Conservation (phyloP, 805 yeast species). For the Komagataella ulmi region DNA sequence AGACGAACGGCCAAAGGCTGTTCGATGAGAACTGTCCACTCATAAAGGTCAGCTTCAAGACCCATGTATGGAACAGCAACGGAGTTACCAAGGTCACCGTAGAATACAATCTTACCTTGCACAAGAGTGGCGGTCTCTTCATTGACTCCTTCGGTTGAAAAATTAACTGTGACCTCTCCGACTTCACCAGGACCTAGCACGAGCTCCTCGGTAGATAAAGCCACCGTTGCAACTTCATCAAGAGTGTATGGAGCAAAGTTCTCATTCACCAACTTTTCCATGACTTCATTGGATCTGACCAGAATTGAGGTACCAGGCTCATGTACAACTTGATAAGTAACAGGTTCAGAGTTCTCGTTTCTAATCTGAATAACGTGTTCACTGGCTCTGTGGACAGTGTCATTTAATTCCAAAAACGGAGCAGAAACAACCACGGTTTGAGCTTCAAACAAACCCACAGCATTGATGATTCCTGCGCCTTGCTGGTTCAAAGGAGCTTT, state of each 20-base stretch:
- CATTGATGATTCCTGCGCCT: constrained; percentile 9
- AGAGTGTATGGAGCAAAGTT: not conserved
- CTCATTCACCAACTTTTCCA: not conserved
- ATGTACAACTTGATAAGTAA: constrained; percentile 3
- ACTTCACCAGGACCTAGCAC: constrained; percentile 4
- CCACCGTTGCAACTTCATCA: constrained; percentile 2
- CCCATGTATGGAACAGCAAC: constrained; percentile 8
- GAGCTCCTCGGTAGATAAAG: constrained; percentile 1
- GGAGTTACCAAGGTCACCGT: constrained; percentile 7
- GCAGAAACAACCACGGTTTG: constrained; percentile 5
- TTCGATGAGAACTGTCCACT: constrained; percentile 4
- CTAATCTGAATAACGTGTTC: constrained; percentile 5
- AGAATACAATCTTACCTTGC: constrained; percentile 5
- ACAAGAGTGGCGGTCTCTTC: constrained; percentile 2
- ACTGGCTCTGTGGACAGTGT: constrained; percentile 5
- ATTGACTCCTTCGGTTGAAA: constrained; percentile 2
- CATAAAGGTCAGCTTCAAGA: constrained; percentile 4
- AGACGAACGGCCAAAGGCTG: constrained; percentile 1
- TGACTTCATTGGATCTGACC: not conserved
- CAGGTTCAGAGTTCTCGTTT: constrained; percentile 4
- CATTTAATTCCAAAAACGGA: constrained; percentile 5
- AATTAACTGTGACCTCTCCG: constrained; percentile 3
- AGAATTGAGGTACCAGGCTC: constrained; percentile 1
- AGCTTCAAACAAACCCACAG: constrained; percentile 6
- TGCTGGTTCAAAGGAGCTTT: constrained; percentile 9